These are phyloP conservation scores for Macroventuria anomochaeta DNA, from an alignment of 2,329 filamentous ascomycete species.

Conservation along the genomic window DNA sequence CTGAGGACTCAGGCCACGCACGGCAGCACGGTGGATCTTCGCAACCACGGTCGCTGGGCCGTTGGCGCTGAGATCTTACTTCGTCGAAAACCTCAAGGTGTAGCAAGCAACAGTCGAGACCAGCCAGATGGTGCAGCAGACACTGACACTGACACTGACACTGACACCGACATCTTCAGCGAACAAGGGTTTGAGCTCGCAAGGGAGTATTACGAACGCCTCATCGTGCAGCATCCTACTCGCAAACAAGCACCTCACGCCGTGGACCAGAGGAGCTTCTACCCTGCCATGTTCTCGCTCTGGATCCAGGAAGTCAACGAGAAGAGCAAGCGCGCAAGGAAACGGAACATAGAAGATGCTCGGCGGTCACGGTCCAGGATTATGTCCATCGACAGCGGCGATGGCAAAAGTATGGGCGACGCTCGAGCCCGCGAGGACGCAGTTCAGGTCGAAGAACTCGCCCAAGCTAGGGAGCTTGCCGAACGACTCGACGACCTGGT, in stretches of 20 bases:
- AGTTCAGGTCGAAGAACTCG: constrained; percentile 61
- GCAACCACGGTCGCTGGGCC: constrained; percentile 75
- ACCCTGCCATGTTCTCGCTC: constrained; percentile 78
- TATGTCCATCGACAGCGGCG: constrained; percentile 20
- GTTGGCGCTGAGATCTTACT: constrained; percentile 85
- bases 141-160: constrained; percentile 10
- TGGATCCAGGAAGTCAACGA: constrained; percentile 79
- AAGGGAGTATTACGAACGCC: constrained; percentile 74
- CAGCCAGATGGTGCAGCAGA: background rate
- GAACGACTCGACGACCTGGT: constrained; percentile 74
- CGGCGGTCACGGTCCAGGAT: constrained; percentile 19
- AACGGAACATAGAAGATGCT: constrained; percentile 7
- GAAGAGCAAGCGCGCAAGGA: constrained; percentile 57
- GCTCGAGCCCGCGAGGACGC: constrained; percentile 30
- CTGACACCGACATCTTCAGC: constrained; percentile 31
- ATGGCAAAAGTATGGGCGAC: constrained; percentile 14
- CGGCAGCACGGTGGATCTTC: constrained; percentile 66
- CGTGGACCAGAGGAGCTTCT: constrained; percentile 76
- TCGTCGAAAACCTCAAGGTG: constrained; percentile 52
- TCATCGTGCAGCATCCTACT: constrained; percentile 74
- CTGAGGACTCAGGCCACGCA: constrained; percentile 67
- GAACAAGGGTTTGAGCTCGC: constrained; percentile 62
- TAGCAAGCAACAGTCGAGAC: background rate
- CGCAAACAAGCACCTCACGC: constrained; percentile 68
- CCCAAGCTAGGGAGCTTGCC: constrained; percentile 67